Base-by-base conservation (phyloP, 2,329 filamentous ascomycete species). In the Nemania diffusa region DNA sequence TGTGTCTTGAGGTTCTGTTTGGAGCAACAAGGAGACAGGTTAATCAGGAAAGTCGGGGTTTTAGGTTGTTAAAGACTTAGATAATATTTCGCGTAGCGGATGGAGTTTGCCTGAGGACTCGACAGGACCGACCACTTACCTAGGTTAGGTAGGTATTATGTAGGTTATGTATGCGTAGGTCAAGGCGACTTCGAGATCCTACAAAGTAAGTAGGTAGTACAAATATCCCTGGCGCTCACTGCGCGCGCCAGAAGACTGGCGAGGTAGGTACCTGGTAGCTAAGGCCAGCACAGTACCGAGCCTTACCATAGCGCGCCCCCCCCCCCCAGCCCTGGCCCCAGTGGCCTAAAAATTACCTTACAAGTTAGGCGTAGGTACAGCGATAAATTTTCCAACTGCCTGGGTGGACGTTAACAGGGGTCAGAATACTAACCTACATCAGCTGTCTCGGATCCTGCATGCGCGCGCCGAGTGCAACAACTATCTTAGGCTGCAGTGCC, bases 321-420 rank as follows among this genome's bases (percentile, higher is more conserved):
- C 11, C 37, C 8, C 37, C 37, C 37, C 15, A 40, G 37, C 32
- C 32, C 32, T 34, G 13, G 8, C 32, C 32, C 32, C n/a, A n/a
- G 13, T 11, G 32, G 32, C 32, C 32, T 34, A 34, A 34, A 34
- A 34, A n/a, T n/a, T n/a, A n/a, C n/a, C n/a, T n/a, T n/a, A n/a
- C n/a, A n/a, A n/a, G n/a, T n/a, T n/a, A n/a, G n/a, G n/a, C n/a
- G n/a, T n/a, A 34, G 32, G 8, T 11, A 63, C 61, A 50, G 6
- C 29, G 29, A 53, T 37, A 44, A 46, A 26, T 4, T 29, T 29
- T 46, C 22, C 44, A 46, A 24, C 44, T 24, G 44, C 27, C 22
- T 46, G 26, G n/a, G n/a, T n/a, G n/a, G n/a, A n/a, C n/a, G n/a
- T n/a, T n/a, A 65, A 62, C 44, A 50, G 32, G 64, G 52, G 26